These are phyloP conservation scores for Verbascum thapsus DNA, from an alignment of 257 asterid species.

Conservation along the genomic window DNA sequence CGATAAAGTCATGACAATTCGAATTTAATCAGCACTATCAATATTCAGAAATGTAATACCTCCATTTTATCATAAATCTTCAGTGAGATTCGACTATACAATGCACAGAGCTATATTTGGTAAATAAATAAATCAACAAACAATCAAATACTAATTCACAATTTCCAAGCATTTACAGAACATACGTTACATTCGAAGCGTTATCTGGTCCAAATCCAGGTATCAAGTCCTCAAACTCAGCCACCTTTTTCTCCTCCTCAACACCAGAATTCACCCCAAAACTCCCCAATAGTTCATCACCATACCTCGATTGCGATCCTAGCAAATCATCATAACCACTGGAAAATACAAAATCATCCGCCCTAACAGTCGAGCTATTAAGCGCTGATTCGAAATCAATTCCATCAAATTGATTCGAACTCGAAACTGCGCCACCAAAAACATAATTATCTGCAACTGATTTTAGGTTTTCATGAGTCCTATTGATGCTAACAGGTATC, in stretches of 20 bases:
- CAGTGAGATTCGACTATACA: too few relatives aligned
- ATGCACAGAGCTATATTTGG: too few relatives aligned
- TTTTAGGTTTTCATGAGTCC: conserved; percentile 32
- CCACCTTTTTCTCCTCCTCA: conserved; percentile 23
- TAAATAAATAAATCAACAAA: too few relatives aligned
- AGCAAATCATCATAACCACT: conserved; percentile 36
- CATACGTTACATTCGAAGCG: conserved; percentile 41
- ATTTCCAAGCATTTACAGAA: conserved; percentile 30
- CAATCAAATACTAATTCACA: conserved; percentile 4
- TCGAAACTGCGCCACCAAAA: conserved; percentile 40
- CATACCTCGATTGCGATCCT: conserved; percentile 38
- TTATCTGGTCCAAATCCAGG: conserved; percentile 52
- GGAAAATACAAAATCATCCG: too few relatives aligned
- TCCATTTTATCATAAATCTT: too few relatives aligned
- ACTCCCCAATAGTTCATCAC: conserved; percentile 36
- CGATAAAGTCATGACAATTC: too few relatives aligned
- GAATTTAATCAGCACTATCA: too few relatives aligned
- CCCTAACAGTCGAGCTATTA: conserved; percentile 35
- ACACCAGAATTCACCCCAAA: conserved; percentile 28
- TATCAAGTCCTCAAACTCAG: conserved; percentile 45
- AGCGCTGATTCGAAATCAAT: conserved; percentile 62
- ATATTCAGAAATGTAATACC: too few relatives aligned
- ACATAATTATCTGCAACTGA: conserved; percentile 45
- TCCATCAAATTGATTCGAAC: conserved; percentile 34
- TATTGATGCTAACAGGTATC: conserved; percentile 28